These are phyloP conservation scores for Colletotrichum aenigma DNA, from an alignment of 2,329 filamentous ascomycete genomes.

Conservation along the genomic window DNA sequence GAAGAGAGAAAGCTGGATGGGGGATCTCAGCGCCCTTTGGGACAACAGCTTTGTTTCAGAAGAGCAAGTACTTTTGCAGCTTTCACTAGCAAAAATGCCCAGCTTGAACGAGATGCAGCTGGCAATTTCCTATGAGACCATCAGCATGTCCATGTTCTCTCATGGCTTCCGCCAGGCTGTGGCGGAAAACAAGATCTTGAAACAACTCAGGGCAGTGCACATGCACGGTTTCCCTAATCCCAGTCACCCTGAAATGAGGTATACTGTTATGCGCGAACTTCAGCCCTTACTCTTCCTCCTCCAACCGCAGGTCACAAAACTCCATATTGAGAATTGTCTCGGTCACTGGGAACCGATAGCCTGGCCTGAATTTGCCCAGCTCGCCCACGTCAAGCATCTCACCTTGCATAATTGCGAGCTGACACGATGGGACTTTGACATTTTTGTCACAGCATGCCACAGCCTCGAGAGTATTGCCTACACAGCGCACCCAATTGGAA, in stretches of 20 bases:
- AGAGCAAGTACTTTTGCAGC: background rate
- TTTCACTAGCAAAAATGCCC: background rate
- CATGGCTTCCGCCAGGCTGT: background rate
- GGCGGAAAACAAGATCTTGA: background rate
- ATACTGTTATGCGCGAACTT: rapidly evolving
- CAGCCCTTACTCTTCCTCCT: background rate
- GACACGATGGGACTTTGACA: background rate
- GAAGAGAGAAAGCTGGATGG: background rate
- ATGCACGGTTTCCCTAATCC: background rate
- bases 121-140: no score
- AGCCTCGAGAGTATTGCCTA: background rate
- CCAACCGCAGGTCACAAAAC: background rate
- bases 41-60: no score
- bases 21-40: no score
- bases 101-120: background rate
- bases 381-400: background rate
- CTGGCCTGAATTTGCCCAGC: background rate
- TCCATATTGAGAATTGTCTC: background rate
- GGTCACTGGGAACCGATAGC: no score
- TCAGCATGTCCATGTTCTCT: background rate
- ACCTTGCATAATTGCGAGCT: background rate
- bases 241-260: rapidly evolving
- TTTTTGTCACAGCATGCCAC: background rate
- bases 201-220: background rate
- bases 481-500: background rate